Evolutionary conservation across 2,329 filamentous ascomycete genomes (phyloP), one percentile per base, ranked within the genome.

Genomic region (Myotisia sp.): DNA sequence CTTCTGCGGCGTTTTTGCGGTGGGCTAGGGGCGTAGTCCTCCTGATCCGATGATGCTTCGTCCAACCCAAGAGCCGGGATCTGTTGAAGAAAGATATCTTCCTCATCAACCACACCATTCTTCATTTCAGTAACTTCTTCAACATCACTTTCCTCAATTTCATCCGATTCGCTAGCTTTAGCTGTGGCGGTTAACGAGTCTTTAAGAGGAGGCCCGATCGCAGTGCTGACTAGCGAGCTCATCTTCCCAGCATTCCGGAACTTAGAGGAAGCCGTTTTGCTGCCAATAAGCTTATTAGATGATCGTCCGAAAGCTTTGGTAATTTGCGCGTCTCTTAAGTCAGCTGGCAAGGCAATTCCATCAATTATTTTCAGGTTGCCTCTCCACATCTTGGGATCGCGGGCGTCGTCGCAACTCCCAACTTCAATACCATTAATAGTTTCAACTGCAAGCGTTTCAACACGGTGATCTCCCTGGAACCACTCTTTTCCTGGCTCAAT

Each of bases 381-480:
- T 10, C 61, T 56, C 60, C 62, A 69, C 39, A 58, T 58, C 30
- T 56, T 56, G 1, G 62, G 50, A 37, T 68, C 55, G 5, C 66
- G 58, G 5, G 58, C 49, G 0, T 53, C 54, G 34, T 67, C 63
- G 26, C 58, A 61, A 13, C 53, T 51, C 0, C 66, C 59, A 4
- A 70, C 62, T 19, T 69, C 66, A 1, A 63, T 45, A 1, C 65
- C 67, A 39, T 74, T 74, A 23, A 74, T 50, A 3, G 63, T 63
- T 18, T 64, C 62, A 4, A 76, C 45, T 18, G 68, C 68, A 1
- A 76, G 59, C 1, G 69, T 66, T 30, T 74, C 65, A 0, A 64
- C 63, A 1, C 72, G 61, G 14, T 58, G 59, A 34, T 76, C 70
- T 0, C 62, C 69, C 64, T 68, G 73, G 47, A 66, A 71, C 70